Conservation (phyloP, 352 stramenopile genomes). For the Pseudoperonospora humuli region DNA sequence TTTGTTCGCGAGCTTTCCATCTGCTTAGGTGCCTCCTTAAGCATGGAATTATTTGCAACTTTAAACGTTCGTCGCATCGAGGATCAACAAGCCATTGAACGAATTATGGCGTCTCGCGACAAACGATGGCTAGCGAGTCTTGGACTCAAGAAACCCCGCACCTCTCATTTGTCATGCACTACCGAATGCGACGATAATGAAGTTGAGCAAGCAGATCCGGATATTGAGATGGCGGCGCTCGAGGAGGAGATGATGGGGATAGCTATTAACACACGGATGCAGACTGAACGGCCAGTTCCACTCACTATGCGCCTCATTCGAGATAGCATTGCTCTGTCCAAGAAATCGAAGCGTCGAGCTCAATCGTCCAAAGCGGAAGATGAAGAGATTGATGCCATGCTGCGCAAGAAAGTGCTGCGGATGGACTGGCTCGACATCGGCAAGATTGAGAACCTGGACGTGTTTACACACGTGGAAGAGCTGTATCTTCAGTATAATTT, state of each 20-base stretch:
- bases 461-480: slow-evolving; percentile 64
- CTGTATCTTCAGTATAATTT: slow-evolving; percentile 76
- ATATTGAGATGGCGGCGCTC: slow-evolving; percentile 51
- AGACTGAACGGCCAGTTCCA: slow-evolving; percentile 29
- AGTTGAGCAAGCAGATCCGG: slow-evolving; percentile 27
- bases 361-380: slow-evolving; percentile 11
- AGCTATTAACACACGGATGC: slow-evolving; percentile 22
- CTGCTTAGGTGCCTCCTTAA: not conserved
- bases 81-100: slow-evolving; percentile 25
- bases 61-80: slow-evolving; percentile 25
- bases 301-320: slow-evolving; percentile 71
- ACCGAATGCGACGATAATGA: slow-evolving; percentile 6
- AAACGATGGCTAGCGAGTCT: slow-evolving; percentile 25
- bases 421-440: slow-evolving; percentile 68
- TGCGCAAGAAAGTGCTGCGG: slow-evolving; percentile 49
- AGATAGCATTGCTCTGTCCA: slow-evolving; percentile 21
- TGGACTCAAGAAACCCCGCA: slow-evolving; percentile 11
- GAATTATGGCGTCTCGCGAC: slow-evolving; percentile 26
- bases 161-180: slow-evolving; percentile 1
- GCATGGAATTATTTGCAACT: slow-evolving; percentile 33
- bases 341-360: slow-evolving; percentile 5
- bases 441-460: slow-evolving; percentile 70
- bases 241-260: slow-evolving; percentile 39
- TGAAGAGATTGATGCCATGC: slow-evolving; percentile 33
- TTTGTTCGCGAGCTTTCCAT: slow-evolving; percentile 7